phyloP scores from a whole-genome alignment of 2,329 filamentous ascomycete genomes.

The Monilinia fructicola region DNA sequence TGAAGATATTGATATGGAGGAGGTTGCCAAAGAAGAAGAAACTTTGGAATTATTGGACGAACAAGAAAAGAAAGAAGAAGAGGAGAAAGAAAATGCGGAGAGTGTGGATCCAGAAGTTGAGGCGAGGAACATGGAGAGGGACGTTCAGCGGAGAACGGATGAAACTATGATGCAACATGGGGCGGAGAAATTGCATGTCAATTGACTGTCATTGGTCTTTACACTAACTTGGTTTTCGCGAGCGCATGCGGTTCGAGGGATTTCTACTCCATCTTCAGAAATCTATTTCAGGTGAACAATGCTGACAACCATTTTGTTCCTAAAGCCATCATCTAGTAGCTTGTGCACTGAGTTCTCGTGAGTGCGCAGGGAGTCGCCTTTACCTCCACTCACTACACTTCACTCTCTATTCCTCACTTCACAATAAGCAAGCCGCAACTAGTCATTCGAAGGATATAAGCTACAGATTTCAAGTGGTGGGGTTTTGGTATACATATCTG shows the following conservation, averaged over 20 bases:
- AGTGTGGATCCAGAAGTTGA: slow-evolving; percentile 38
- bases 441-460: too few species aligned
- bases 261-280: too few species aligned
- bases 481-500: too few species aligned
- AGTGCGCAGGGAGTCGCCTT: too few species aligned
- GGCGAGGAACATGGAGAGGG: slow-evolving; percentile 37
- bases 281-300: too few species aligned
- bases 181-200: slow-evolving; percentile 22
- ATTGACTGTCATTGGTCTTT: background rate
- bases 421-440: too few species aligned
- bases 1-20: slow-evolving; percentile 50
- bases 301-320: too few species aligned
- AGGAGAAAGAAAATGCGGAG: slow-evolving; percentile 35
- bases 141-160: slow-evolving; percentile 24
- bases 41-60: slow-evolving; percentile 47
- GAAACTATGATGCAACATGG: slow-evolving; percentile 20
- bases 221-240: background rate
- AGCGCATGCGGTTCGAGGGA: background rate
- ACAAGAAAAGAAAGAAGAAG: slow-evolving; percentile 43
- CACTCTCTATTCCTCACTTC: too few species aligned
- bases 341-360: too few species aligned
- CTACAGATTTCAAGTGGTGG: too few species aligned
- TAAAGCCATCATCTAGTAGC: too few species aligned
- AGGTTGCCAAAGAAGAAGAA: slow-evolving; percentile 48
- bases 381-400: too few species aligned